Evolutionary conservation across 2,329 filamentous ascomycete species (phyloP).

Genomic region (Stagonosporopsis tanaceti): DNA sequence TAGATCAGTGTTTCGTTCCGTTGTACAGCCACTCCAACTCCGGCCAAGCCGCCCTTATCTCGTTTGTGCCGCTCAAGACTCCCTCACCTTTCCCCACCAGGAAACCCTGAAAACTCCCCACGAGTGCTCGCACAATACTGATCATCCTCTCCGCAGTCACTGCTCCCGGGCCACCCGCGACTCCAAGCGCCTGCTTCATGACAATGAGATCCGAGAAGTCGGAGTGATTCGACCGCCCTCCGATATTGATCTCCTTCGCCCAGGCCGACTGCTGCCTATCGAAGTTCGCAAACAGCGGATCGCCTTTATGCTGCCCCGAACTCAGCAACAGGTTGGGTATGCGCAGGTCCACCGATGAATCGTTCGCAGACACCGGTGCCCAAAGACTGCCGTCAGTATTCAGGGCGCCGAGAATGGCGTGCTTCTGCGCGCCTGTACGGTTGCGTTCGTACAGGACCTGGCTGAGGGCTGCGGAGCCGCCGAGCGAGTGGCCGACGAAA

Average conservation of each 20-base stretch:
- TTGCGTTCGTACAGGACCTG: conserved; percentile 18
- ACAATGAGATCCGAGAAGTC: conserved; percentile 28
- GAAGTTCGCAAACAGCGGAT: conserved; percentile 21
- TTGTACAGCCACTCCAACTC: conserved; percentile 2
- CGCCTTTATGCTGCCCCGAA: conserved; percentile 4
- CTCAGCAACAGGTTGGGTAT: conserved; percentile 3
- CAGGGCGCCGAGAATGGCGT: not conserved
- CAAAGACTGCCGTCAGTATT: conserved; percentile 5
- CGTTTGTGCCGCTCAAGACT: not conserved
- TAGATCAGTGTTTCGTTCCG: not conserved
- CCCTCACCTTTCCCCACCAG: not conserved
- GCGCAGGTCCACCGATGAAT: not conserved
- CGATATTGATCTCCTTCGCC: conserved; percentile 16
- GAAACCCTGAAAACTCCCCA: conserved; percentile 12
- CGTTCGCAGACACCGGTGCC: not conserved
- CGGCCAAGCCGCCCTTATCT: not conserved
- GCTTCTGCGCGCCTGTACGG: not conserved
- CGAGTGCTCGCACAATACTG: conserved; percentile 15
- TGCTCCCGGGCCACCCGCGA: conserved; percentile 14
- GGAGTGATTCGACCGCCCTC: conserved; percentile 19
- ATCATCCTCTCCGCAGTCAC: conserved; percentile 20
- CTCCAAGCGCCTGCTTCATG: conserved; percentile 17
- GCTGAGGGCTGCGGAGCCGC: conserved; percentile 21
- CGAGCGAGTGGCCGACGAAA: conserved; percentile 28
- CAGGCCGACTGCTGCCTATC: conserved; percentile 15